Evolutionary conservation across 1,284 basidiomycete species (phyloP), one percentile per base, ranked within the genome.

Genomic region (Cryptococcus sp.): DNA sequence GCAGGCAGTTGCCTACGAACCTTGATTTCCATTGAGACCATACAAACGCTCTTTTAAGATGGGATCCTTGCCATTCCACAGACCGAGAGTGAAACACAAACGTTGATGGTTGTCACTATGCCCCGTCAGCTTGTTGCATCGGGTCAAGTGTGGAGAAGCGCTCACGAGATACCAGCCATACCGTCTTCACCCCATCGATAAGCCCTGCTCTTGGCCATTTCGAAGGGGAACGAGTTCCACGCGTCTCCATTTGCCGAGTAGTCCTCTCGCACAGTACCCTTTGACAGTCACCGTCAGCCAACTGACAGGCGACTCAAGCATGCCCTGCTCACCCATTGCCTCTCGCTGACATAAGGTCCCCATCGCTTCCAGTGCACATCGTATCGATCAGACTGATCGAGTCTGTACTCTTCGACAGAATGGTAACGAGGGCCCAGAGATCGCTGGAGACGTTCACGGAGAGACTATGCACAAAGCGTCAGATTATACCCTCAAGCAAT

Each of bases 131-230:
- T 23, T 35, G 13, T 20, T n/a, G 10, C 23, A 39, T 45, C 2
- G 17, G 39, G 16, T 30, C 40, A 30, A 40, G 2, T 5, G 20
- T 5, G 30, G 13, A 23, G 47, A 40, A 23, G 6, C n/a, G 70
- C 76, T 64, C 54, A 77, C 73, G 90, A 94, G 69, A 98, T 88
- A 58, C 95, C 95, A 30, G 89, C 95, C 57, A 99, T 88, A 58
- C 95, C 95, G 72, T 99, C 95, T 77, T 99, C 95, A 52, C 95
- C 95, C 95, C 95, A 99, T 71, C 95, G 85, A 80, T 96, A 99
- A 51, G 93, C 91, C 60, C 95, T 87, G 62, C 91, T 95, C 64
- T 93, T 86, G 3, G 95, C 89, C 68, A 94, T 91, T 63, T 93
- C 91, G 78, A 98, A 96, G 43, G 93, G 93, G 79, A 99, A 99